These are phyloP conservation scores for Penicillium digitatum DNA, from an alignment of 2,329 filamentous ascomycete genomes.

Conservation along the genomic window DNA sequence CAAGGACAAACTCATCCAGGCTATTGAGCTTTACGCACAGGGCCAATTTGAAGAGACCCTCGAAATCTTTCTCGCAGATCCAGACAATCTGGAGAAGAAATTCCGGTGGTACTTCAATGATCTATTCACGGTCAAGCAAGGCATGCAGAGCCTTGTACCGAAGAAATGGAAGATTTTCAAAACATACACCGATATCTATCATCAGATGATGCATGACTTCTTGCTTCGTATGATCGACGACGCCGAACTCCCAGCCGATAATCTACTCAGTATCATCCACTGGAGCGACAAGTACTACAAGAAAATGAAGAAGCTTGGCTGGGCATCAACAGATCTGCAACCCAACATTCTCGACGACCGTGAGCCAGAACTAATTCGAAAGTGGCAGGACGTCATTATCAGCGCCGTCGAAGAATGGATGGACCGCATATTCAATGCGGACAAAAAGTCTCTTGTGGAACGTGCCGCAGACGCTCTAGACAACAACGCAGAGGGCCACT, in stretches of 20 bases:
- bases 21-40: constrained; percentile 69
- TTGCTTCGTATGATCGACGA: constrained; percentile 79
- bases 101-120: constrained; percentile 98
- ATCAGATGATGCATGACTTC: constrained; percentile 93
- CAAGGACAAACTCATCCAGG: constrained; percentile 88
- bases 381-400: constrained; percentile 93
- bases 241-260: constrained; percentile 74
- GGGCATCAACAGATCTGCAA: constrained; percentile 68
- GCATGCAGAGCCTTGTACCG: constrained; percentile 87
- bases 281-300: constrained; percentile 95
- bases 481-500: constrained; percentile 81
- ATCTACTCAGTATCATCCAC: constrained; percentile 86
- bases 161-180: constrained; percentile 95
- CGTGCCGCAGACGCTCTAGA: constrained; percentile 78
- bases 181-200: constrained; percentile 87
- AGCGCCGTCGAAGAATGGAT: constrained; percentile 97
- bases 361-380: constrained; percentile 82
- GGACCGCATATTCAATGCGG: constrained; percentile 80
- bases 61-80: constrained; percentile 76
- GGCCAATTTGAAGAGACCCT: constrained; percentile 69
- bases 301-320: constrained; percentile 89
- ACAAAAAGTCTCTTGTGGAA: constrained; percentile 74
- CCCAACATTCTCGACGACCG: constrained; percentile 89
- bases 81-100: constrained; percentile 75
- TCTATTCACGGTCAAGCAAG: constrained; percentile 86